Conservation (phyloP, 192 early-diverging fungal species). For the Geranomyces variabilis region DNA sequence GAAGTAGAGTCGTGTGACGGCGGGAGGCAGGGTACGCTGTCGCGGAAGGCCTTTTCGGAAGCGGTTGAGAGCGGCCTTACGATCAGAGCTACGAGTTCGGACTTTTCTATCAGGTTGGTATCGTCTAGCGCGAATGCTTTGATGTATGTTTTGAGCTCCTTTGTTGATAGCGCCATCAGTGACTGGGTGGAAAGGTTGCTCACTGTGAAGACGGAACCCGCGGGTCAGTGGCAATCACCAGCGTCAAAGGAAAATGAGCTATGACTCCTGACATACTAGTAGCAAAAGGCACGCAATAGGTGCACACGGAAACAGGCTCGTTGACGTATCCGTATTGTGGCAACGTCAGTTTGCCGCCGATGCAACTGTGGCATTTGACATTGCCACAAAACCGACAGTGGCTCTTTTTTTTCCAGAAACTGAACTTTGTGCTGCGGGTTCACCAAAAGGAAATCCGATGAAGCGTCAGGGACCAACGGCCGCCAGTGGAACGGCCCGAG, state of each 20-base stretch:
- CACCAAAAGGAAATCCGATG: background rate
- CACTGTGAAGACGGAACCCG: slow-evolving; percentile 5
- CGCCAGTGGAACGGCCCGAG: background rate
- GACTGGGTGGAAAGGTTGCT: slow-evolving; percentile 11
- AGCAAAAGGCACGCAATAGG: slow-evolving; percentile 18
- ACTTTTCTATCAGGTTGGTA: slow-evolving; percentile 32
- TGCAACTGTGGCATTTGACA: slow-evolving; percentile 15
- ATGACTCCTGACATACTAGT: background rate
- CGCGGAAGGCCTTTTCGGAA: slow-evolving; percentile 21
- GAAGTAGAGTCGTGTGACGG: background rate
- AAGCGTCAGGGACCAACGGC: background rate
- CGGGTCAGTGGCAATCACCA: no score
- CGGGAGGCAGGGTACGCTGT: background rate
- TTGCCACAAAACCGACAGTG: slow-evolving; percentile 28
- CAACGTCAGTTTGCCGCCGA: slow-evolving; percentile 10
- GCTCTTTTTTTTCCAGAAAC: slow-evolving; percentile 14
- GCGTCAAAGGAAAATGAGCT: no score
- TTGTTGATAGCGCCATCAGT: slow-evolving; percentile 25
- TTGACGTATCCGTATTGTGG: slow-evolving; percentile 23
- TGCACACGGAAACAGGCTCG: slow-evolving; percentile 25
- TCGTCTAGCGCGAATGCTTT: slow-evolving; percentile 29
- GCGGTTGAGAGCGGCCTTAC: slow-evolving; percentile 4
- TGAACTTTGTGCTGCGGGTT: slow-evolving; percentile 9
- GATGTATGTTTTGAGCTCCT: slow-evolving; percentile 34
- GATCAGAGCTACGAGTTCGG: slow-evolving; percentile 36